phyloP scores from a whole-genome alignment of 169 alveolate genomes.

The Plasmodium inui region DNA sequence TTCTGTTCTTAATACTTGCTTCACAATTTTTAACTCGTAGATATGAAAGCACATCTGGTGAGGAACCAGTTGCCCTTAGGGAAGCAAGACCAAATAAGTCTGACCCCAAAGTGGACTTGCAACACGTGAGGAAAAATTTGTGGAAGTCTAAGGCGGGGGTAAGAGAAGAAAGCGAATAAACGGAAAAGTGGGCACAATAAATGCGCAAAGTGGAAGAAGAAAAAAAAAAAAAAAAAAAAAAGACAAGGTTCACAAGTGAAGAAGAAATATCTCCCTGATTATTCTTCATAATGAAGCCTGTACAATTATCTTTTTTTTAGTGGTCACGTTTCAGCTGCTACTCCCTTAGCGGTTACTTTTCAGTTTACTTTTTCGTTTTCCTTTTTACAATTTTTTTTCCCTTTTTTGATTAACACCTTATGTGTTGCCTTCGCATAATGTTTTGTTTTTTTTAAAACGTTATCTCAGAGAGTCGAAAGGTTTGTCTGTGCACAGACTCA shows the following conservation, averaged over 20 bases:
- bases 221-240: constrained; percentile 20
- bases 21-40: constrained; percentile 8
- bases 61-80: neutral
- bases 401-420: neutral
- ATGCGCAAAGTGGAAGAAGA: neutral
- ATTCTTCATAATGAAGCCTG: neutral
- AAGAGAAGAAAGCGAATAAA: neutral
- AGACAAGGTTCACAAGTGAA: constrained; percentile 4
- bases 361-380: neutral
- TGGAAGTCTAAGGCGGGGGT: constrained; percentile 77
- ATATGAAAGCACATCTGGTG: constrained; percentile 71
- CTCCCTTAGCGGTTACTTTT: neutral
- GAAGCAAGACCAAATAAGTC: neutral
- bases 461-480: neutral
- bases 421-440: neutral
- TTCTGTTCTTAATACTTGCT: neutral
- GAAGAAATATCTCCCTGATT: neutral
- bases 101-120: neutral
- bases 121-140: constrained; percentile 39
- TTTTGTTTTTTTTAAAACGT: neutral
- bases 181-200: neutral
- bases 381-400: neutral
- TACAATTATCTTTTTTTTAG: neutral
- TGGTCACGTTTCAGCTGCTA: neutral
- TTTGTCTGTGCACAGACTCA: neutral